Evolutionary conservation across 305 asterid species (phyloP), one percentile per base, ranked within the genome.

Genomic region (Fraxinus sp.): DNA sequence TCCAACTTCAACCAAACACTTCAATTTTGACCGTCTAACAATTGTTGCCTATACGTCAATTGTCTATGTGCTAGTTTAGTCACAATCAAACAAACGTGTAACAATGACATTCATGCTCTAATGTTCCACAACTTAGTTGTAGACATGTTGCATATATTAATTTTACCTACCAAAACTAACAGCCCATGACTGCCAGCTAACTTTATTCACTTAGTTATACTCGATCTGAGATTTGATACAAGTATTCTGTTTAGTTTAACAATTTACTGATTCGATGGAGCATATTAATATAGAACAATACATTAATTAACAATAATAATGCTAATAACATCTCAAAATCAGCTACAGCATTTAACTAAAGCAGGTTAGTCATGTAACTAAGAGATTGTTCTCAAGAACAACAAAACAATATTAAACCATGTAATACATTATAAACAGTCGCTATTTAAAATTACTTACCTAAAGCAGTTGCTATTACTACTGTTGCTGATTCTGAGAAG

Each of bases 401-500:
- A 22, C 32, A 22, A 62, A 62, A 62, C 32, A 62, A 62, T 22
- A 20, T 62, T 9, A 22, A 22, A 62, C 13, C 71, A 3, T 28
- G 10, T 2, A 18, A 11, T 2, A 62, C 30, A 7, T 24, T 62
- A 28, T 11, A 52, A 52, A 52, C 62, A 16, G 62, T 52, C 5
- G 7, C 62, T 52, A 49, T n/a, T 28, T 4, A 70, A 28, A 68
- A 11, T 14, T 30, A 30, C 75, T 11, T 28, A 70, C 39, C 75
- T 66, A 0, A 70, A 13, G 33, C 28, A 70, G 26, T 28, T 5
- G 24, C 14, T 16, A 76, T 76, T 36, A 41, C 79, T 70, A 1
- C 75, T 75, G 78, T 14, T 76, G 79, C 79, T 44, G 64, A 76
- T 76, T 24, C 39, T 76, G 68, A 7, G 37, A 22, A 28, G 68